Evolutionary conservation across 768 basidiomycete species (phyloP).

Genomic region (Pleurotus tuoliensis): DNA sequence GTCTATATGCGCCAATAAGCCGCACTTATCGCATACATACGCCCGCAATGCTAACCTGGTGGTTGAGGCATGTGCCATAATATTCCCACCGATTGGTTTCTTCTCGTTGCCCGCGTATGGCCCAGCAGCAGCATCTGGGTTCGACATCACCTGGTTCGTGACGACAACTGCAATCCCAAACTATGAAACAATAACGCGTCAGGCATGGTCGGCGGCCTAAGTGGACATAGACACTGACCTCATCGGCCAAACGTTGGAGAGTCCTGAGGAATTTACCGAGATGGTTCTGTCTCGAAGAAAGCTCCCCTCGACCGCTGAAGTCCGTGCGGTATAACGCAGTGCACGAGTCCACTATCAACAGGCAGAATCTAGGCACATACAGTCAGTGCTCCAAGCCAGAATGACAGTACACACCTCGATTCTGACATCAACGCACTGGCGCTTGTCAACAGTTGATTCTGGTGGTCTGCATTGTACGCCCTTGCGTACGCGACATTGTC

Average conservation of each 20-base stretch:
- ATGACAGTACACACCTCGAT: slow-evolving; percentile 64
- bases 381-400: slow-evolving; percentile 4
- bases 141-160: slow-evolving; percentile 99
- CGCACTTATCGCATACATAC: neutral
- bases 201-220: slow-evolving; percentile 10
- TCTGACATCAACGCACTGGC: slow-evolving; percentile 99
- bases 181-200: slow-evolving; percentile 36
- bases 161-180: slow-evolving; percentile 98
- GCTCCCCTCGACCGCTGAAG: slow-evolving; percentile 91
- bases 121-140: slow-evolving; percentile 88
- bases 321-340: slow-evolving; percentile 95
- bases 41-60: slow-evolving; percentile 62
- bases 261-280: slow-evolving; percentile 94
- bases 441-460: slow-evolving; percentile 80
- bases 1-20: slow-evolving; percentile 33
- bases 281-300: slow-evolving; percentile 93
- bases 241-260: slow-evolving; percentile 90
- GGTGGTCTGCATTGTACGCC: slow-evolving; percentile 98
- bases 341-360: slow-evolving; percentile 94
- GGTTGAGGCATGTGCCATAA: slow-evolving; percentile 98
- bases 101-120: slow-evolving; percentile 89
- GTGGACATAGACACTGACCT: slow-evolving; percentile 49
- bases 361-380: slow-evolving; percentile 68
- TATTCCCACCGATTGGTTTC: slow-evolving; percentile 99
- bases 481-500: slow-evolving; percentile 98